phyloP scores from a whole-genome alignment of 306 rosid species.

The Dryas drummondii region DNA sequence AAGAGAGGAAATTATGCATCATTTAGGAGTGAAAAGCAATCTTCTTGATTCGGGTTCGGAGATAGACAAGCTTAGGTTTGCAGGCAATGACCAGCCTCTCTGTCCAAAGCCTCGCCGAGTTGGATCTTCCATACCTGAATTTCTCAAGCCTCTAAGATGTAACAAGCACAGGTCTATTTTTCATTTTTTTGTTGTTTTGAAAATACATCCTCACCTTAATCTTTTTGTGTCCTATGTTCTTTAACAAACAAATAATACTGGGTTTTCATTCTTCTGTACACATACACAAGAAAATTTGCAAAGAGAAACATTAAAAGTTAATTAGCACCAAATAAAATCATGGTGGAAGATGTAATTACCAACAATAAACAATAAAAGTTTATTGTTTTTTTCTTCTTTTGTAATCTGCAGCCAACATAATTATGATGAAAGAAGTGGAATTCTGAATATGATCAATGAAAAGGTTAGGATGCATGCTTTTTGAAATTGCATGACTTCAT shows the following conservation, averaged over 20 bases:
- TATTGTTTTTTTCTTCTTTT: not conserved
- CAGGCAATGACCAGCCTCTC: slow-evolving; percentile 48
- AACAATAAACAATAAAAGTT: not conserved
- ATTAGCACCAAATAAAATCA: not conserved
- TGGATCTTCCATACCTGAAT: slow-evolving; percentile 55
- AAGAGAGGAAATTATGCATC: slow-evolving; percentile 46
- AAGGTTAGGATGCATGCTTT: slow-evolving; percentile 43
- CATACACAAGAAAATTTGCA: no score
- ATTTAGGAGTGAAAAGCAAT: slow-evolving; percentile 52
- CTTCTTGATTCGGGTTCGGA: slow-evolving; percentile 46
- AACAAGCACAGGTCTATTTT: slow-evolving; percentile 53
- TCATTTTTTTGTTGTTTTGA: not conserved
- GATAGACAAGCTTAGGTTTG: slow-evolving; percentile 37
- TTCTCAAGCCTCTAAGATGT: slow-evolving; percentile 64
- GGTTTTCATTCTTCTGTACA: not conserved
- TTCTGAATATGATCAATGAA: slow-evolving; percentile 58
- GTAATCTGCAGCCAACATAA: slow-evolving; percentile 53
- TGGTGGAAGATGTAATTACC: slow-evolving; percentile 2
- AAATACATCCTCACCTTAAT: no score
- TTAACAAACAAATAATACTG: not conserved
- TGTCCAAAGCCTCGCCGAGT: slow-evolving; percentile 72
- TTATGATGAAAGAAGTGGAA: slow-evolving; percentile 36
- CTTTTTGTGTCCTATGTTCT: not conserved
- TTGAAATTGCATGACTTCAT: not conserved
- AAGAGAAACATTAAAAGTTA: no score